Evolutionary conservation across 805 yeast species (phyloP), one percentile per base, ranked within the genome.

Genomic region (Candida tallmaniae): DNA sequence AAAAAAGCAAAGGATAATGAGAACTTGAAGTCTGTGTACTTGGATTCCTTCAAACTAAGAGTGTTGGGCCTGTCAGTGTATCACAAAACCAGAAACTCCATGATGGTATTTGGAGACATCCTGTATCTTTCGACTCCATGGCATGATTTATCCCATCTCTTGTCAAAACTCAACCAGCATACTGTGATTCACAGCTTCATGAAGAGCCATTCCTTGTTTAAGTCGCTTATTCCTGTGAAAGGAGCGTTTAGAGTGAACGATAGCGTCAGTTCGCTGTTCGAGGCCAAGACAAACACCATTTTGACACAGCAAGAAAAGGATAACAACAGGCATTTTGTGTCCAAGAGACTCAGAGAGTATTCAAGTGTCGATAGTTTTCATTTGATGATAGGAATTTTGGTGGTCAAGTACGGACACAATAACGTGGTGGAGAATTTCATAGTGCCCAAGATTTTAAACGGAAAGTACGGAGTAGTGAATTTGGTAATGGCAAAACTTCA

Each of bases 381-480:
- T 41, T 54, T 67, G 6, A 43, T 66, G 56, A 41, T 65, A 5
- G 73, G 73, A 2, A 22, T 66, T 11, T 31, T 64, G 13, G 42
- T 47, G 11, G 34, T 46, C 7, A 62, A 59, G 40, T 61, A 44
- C 32, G 65, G 58, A 11, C 44, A 47, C 12, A 42, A 44, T 10
- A 38, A 39, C 6, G 52, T 54, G 5, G 39, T 50, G 4, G 54
- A 54, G 4, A 40, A 44, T 2, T 35, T 48, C 19, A 29, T 54
- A 6, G 36, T 46, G 4, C 46, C 51, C 2, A 54, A 46, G 29
- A 41, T 62, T 1, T 38, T 62, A 8, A 45, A 54, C 25, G 65
- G 65, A 1, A 39, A 41, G 8, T 31, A 38, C 2, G 71, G 73
- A 6, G 49, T 66, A 18, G 40, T 64, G 18, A 48, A 48, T 12